Conservation (phyloP, 2,329 filamentous ascomycete genomes). For the Chaetomiaceae sp. region DNA sequence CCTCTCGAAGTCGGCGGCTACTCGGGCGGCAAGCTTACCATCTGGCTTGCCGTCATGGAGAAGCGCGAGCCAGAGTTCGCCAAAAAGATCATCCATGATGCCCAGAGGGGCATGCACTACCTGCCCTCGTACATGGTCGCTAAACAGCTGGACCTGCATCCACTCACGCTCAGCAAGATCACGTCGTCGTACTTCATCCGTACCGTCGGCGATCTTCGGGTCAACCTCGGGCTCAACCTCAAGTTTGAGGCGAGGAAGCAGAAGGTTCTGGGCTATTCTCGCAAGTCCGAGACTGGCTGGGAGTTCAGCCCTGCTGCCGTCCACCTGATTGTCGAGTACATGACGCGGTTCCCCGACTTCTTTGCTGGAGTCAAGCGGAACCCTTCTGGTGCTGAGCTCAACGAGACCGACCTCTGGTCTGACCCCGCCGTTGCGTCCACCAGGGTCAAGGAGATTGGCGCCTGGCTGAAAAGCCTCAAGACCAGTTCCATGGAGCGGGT, state of each 20-base stretch:
- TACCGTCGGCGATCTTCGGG: conserved; percentile 69
- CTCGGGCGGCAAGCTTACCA: conserved; percentile 67
- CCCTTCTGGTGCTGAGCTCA: conserved; percentile 77
- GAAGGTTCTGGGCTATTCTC: conserved; percentile 93
- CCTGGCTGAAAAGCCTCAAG: conserved; percentile 89
- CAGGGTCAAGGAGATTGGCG: conserved; percentile 88
- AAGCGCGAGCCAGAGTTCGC: conserved; percentile 78
- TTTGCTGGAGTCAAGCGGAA: conserved; percentile 84
- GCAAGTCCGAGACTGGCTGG: conserved; percentile 83
- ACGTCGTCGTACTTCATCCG: conserved; percentile 89
- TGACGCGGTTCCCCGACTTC: conserved; percentile 92
- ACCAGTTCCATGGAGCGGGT: conserved; percentile 91
- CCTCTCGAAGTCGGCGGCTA: conserved; percentile 81
- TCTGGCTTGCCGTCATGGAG: conserved; percentile 70
- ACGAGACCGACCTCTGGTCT: conserved; percentile 82
- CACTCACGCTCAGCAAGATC: conserved; percentile 88
- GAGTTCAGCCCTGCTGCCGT: conserved; percentile 88
- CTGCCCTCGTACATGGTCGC: conserved; percentile 86
- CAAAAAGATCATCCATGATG: conserved; percentile 63
- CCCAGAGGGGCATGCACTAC: conserved; percentile 70
- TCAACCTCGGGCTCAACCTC: conserved; percentile 90
- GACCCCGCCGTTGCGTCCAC: conserved; percentile 64
- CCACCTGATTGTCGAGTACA: conserved; percentile 77
- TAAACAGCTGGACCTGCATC: conserved; percentile 73
- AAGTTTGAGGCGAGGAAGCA: conserved; percentile 96